Conservation (phyloP, 2,329 filamentous ascomycete species). For the Ilyonectria robusta region DNA sequence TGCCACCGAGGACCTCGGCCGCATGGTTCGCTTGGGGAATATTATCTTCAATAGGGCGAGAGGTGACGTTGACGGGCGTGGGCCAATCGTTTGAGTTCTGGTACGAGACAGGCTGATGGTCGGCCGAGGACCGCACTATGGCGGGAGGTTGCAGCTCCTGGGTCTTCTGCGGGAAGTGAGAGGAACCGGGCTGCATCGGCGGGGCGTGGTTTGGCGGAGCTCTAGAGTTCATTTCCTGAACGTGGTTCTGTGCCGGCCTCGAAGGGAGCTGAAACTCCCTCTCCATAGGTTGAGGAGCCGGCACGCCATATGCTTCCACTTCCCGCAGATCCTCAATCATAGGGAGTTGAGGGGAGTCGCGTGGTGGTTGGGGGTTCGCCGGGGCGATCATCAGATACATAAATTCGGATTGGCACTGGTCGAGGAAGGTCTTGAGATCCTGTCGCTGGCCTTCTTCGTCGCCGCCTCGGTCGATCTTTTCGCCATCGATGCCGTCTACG, state of each 20-base stretch:
- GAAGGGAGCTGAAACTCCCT: slow-evolving; percentile 57
- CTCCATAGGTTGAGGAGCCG: slow-evolving; percentile 58
- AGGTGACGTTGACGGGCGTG: slow-evolving; percentile 51
- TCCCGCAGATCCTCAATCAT: slow-evolving; percentile 73
- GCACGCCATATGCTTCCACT: slow-evolving; percentile 65
- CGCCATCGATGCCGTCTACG: slow-evolving; percentile 62
- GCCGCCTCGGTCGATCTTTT: slow-evolving; percentile 52
- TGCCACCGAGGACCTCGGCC: slow-evolving; percentile 55
- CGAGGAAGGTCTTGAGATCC: slow-evolving; percentile 73
- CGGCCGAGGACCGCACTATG: slow-evolving; percentile 68
- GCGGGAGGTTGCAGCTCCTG: slow-evolving; percentile 62
- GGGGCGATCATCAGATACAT: slow-evolving; percentile 78
- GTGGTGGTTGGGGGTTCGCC: slow-evolving; percentile 75
- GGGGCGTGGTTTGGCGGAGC: slow-evolving; percentile 74
- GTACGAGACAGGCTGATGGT: slow-evolving; percentile 61
- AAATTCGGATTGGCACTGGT: slow-evolving; percentile 76
- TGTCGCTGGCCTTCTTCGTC: slow-evolving; percentile 67
- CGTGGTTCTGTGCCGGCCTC: slow-evolving; percentile 68
- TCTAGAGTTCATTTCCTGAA: slow-evolving; percentile 67
- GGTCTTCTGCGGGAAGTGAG: slow-evolving; percentile 52
- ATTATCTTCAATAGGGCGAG: slow-evolving; percentile 54
- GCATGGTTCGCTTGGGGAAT: slow-evolving; percentile 54
- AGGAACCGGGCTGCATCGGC: slow-evolving; percentile 59
- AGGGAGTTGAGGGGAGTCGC: slow-evolving; percentile 72
- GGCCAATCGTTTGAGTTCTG: slow-evolving; percentile 55